A percentile compares a stretch with the other conserved stretches of the same genome.
These are phyloP conservation scores for Dactylonectria estremocensis DNA, from an alignment of 2,329 filamentous ascomycete species.

Conservation along the genomic window DNA sequence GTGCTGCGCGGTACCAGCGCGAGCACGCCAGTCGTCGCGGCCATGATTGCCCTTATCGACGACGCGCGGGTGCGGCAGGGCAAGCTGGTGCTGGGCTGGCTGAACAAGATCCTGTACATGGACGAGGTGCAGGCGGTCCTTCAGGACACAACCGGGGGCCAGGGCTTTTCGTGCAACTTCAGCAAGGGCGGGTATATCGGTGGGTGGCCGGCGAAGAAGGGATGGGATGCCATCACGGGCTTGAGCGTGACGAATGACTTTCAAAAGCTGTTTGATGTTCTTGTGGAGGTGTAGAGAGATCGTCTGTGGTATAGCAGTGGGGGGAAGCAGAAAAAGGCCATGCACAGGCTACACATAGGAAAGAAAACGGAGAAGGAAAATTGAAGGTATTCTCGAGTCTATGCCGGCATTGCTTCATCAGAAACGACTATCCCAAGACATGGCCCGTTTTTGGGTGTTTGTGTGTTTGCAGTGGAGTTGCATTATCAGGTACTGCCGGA, in stretches of 20 bases:
- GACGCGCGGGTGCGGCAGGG: slow-evolving; percentile 65
- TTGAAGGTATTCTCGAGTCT: neutral
- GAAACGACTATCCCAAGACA: neutral
- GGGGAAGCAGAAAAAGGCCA: neutral
- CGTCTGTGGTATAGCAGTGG: neutral
- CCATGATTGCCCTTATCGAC: slow-evolving; percentile 69
- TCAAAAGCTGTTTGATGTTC: slow-evolving; percentile 53
- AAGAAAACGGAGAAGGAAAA: neutral
- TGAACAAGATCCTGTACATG: slow-evolving; percentile 66
- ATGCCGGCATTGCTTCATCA: neutral
- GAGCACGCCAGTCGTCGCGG: slow-evolving; percentile 68
- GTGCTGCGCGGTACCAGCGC: slow-evolving; percentile 64
- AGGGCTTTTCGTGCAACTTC: slow-evolving; percentile 59
- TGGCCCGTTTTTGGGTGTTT: neutral
- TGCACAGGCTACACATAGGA: neutral
- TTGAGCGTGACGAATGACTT: slow-evolving; percentile 64
- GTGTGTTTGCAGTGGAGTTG: neutral
- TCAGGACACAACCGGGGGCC: slow-evolving; percentile 59
- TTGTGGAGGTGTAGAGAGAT: slow-evolving; percentile 45
- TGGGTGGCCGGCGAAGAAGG: slow-evolving; percentile 62
- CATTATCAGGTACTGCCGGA: neutral
- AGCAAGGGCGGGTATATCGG: slow-evolving; percentile 50
- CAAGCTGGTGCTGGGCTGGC: slow-evolving; percentile 67
- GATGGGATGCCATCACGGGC: slow-evolving; percentile 67
- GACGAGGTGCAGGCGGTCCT: slow-evolving; percentile 54